A percentile compares a stretch with the other conserved stretches of the same genome.
phyloP scores from a whole-genome alignment of 2,329 filamentous ascomycete genomes.

The Tolypocladium capitatum region DNA sequence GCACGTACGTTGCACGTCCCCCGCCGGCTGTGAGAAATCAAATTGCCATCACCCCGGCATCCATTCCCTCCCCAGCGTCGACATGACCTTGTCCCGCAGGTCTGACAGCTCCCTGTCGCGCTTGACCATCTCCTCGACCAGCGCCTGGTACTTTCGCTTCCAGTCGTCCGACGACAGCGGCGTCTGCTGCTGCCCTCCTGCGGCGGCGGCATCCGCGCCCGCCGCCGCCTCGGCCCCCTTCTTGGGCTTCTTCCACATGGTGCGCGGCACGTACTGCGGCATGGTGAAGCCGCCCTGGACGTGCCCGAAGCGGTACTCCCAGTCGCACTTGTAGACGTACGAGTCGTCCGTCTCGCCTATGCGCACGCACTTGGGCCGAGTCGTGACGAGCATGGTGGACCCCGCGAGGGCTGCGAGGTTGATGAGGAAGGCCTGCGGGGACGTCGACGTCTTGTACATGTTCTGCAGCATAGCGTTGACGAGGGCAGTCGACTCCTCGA shows the following conservation, averaged over 20 bases:
- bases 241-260: slow-evolving; percentile 24
- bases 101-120: slow-evolving; percentile 38
- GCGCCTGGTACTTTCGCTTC: slow-evolving; percentile 40
- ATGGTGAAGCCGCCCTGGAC: slow-evolving; percentile 39
- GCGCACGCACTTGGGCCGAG: slow-evolving; percentile 26
- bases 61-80: slow-evolving; percentile 15
- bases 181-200: background rate
- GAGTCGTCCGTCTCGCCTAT: slow-evolving; percentile 27
- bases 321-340: slow-evolving; percentile 36
- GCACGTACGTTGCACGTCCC: background rate
- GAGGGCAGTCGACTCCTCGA: slow-evolving; percentile 42
- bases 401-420: slow-evolving; percentile 46
- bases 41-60: slow-evolving; percentile 6
- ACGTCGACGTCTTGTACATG: slow-evolving; percentile 35
- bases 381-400: slow-evolving; percentile 34
- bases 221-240: slow-evolving; percentile 4
- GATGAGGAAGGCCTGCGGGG: slow-evolving; percentile 42
- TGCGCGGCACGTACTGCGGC: slow-evolving; percentile 31
- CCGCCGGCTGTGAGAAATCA: background rate
- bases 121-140: slow-evolving; percentile 46
- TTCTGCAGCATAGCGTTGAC: slow-evolving; percentile 38
- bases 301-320: slow-evolving; percentile 43
- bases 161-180: slow-evolving; percentile 26
- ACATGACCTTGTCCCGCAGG: slow-evolving; percentile 29
- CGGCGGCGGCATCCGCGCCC: background rate